Conservation (phyloP, 352 stramenopile genomes). For the Phytophthora fragariaefolia region DNA sequence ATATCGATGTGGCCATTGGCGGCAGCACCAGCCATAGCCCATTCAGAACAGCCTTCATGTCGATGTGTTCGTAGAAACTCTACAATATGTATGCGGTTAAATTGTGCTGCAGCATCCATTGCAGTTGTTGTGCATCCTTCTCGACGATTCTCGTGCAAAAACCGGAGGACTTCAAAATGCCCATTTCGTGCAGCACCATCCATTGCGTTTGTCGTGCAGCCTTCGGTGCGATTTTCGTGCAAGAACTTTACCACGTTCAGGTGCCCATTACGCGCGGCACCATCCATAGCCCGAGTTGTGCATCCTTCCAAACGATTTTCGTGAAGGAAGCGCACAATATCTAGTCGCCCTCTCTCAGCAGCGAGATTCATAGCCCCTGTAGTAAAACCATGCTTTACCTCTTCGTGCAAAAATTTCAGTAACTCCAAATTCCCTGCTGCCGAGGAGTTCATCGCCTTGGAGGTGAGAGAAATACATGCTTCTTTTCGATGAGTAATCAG, state of each 20-base stretch:
- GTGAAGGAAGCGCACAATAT: slow-evolving; percentile 24
- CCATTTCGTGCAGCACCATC: slow-evolving; percentile 21
- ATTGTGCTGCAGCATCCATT: slow-evolving; percentile 25
- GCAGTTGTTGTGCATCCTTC: slow-evolving; percentile 27
- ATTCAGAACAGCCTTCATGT: slow-evolving; percentile 25
- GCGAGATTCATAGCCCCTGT: slow-evolving; percentile 24
- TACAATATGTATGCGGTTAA: slow-evolving; percentile 19
- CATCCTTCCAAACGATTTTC: slow-evolving; percentile 19
- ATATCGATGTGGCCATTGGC: slow-evolving; percentile 24
- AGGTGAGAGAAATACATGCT: slow-evolving; percentile 18
- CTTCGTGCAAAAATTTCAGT: slow-evolving; percentile 18
- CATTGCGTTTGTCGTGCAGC: slow-evolving; percentile 22
- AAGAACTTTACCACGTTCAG: slow-evolving; percentile 23
- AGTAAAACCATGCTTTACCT: slow-evolving; percentile 15
- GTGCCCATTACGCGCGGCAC: slow-evolving; percentile 15
- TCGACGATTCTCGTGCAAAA: slow-evolving; percentile 20
- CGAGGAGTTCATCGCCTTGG: slow-evolving; percentile 18
- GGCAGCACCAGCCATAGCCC: slow-evolving; percentile 23
- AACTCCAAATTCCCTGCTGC: slow-evolving; percentile 20
- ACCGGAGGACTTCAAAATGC: slow-evolving; percentile 17
- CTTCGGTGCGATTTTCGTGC: slow-evolving; percentile 22
- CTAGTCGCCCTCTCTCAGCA: slow-evolving; percentile 13
- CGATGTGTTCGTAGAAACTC: slow-evolving; percentile 20
- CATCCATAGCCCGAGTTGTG: slow-evolving; percentile 12
- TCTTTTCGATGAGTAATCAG: slow-evolving; percentile 6